A percentile compares a stretch with the other conserved stretches of the same genome.
Conservation (phyloP, 2,329 filamentous ascomycete genomes). For the Aspergillus nomiae region DNA sequence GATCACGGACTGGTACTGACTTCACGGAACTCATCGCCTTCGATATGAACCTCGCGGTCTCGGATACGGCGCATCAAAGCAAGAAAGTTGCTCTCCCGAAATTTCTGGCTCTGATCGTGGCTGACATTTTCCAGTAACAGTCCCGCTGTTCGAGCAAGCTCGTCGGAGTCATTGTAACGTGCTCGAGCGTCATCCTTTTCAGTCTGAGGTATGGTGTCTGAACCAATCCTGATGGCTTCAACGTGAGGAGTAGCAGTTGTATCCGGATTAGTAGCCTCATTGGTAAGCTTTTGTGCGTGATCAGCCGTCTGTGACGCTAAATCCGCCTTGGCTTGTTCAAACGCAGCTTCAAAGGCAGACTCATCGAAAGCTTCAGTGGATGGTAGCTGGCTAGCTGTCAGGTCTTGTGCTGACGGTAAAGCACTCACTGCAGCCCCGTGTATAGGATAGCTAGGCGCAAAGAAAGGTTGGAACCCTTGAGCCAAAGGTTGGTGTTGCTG, state of each 20-base stretch:
- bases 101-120: slow-evolving; percentile 71
- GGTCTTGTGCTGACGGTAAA: slow-evolving; percentile 29
- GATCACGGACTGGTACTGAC: slow-evolving; percentile 48
- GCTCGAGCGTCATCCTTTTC: slow-evolving; percentile 35
- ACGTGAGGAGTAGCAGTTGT: slow-evolving; percentile 13
- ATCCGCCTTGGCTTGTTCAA: slow-evolving; percentile 43
- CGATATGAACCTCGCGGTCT: slow-evolving; percentile 70
- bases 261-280: slow-evolving; percentile 22
- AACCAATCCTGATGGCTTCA: slow-evolving; percentile 43
- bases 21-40: slow-evolving; percentile 62
- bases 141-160: slow-evolving; percentile 71
- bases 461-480: slow-evolving; percentile 32
- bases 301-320: slow-evolving; percentile 32
- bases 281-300: slow-evolving; percentile 12
- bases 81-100: slow-evolving; percentile 76
- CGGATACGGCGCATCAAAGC: slow-evolving; percentile 74
- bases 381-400: slow-evolving; percentile 23
- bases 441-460: slow-evolving; percentile 29
- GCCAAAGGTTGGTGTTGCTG: slow-evolving; percentile 23
- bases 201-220: slow-evolving; percentile 43
- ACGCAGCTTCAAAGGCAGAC: slow-evolving; percentile 49
- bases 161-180: slow-evolving; percentile 59
- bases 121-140: slow-evolving; percentile 69
- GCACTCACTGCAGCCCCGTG: slow-evolving; percentile 23
- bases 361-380: slow-evolving; percentile 43